Percentiles rank a stretch among this genome's conserved stretches.
These are phyloP conservation scores for Nakazawaea ishiwadae DNA, from an alignment of 805 yeast genomes.

Conservation along the genomic window DNA sequence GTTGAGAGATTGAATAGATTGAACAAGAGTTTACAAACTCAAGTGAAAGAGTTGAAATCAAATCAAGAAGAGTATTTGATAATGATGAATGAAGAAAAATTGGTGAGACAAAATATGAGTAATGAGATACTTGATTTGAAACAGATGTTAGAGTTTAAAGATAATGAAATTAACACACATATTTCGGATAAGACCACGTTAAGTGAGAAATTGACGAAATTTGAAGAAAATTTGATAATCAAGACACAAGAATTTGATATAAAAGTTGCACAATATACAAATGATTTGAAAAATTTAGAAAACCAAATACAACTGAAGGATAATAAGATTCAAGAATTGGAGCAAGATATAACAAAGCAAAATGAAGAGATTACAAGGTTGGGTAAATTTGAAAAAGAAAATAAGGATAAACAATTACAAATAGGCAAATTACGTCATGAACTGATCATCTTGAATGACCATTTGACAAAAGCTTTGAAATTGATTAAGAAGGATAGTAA, in stretches of 20 bases:
- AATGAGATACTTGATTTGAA: conserved; percentile 1
- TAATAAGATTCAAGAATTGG: conserved; percentile 24
- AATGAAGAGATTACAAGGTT: conserved; percentile 20
- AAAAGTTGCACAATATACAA: background rate
- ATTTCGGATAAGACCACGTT: conserved; percentile 15
- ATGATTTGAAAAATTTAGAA: conserved; percentile 8
- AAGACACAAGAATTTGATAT: conserved; percentile 6
- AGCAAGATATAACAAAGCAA: conserved; percentile 21
- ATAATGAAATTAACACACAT: conserved; percentile 18
- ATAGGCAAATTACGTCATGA: conserved; percentile 94
- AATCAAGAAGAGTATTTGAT: conserved; percentile 31
- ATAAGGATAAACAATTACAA: conserved; percentile 66
- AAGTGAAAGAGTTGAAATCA: conserved; percentile 29
- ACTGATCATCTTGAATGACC: conserved; percentile 89
- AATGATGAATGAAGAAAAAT: conserved; percentile 15
- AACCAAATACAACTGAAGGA: conserved; percentile 13
- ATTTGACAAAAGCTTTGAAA: conserved; percentile 86
- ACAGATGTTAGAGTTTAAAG: conserved; percentile 19
- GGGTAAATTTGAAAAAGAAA: conserved; percentile 44
- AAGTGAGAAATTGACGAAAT: conserved; percentile 4
- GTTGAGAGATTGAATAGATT: conserved; percentile 35
- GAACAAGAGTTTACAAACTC: conserved; percentile 33
- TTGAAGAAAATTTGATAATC: conserved; percentile 10
- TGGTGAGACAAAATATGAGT: background rate
- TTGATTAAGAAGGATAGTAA: conserved; percentile 75